Percentiles rank a stretch among this genome's conserved stretches.
These are phyloP conservation scores for Akebia trifoliata DNA, from an alignment of 164 flowering plant genomes.

Conservation along the genomic window DNA sequence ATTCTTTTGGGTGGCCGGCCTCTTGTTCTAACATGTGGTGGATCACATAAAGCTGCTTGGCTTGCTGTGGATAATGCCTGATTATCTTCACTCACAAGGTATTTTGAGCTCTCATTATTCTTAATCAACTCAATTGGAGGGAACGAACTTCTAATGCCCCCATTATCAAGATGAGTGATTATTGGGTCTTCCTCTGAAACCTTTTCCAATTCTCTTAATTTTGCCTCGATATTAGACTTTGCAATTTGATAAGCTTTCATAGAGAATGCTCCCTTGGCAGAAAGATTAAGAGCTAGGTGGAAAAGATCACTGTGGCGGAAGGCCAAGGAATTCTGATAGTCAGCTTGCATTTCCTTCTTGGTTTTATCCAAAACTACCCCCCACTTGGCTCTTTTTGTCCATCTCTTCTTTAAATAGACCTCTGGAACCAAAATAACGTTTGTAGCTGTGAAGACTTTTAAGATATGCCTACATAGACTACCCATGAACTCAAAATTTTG, in stretches of 20 bases:
- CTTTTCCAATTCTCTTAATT: slow-evolving; percentile 16
- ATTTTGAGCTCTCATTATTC: slow-evolving; percentile 3
- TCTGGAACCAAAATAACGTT: slow-evolving; percentile 16
- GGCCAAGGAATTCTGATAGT: slow-evolving; percentile 9
- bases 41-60: slow-evolving; percentile 12
- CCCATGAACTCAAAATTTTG: slow-evolving; percentile 15
- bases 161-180: slow-evolving; percentile 1
- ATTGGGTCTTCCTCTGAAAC: slow-evolving; percentile 11
- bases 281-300: slow-evolving; percentile 15
- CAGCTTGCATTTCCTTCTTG: slow-evolving; percentile 6
- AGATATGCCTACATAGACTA: slow-evolving; percentile 16
- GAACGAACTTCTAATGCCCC: background rate
- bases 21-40: slow-evolving; percentile 13
- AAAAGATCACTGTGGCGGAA: slow-evolving; percentile 18
- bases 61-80: slow-evolving; percentile 5
- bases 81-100: slow-evolving; percentile 6
- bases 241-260: slow-evolving; percentile 16
- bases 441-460: slow-evolving; percentile 16
- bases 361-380: slow-evolving; percentile 8
- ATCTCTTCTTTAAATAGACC: slow-evolving; percentile 17
- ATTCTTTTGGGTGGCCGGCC: slow-evolving; percentile 14
- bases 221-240: slow-evolving; percentile 6
- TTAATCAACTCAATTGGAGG: slow-evolving; percentile 3
- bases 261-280: slow-evolving; percentile 18
- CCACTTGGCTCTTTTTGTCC: slow-evolving; percentile 21